A percentile compares a stretch with the other conserved stretches of the same genome.
phyloP scores from a whole-genome alignment of 805 yeast species.

The Sugiyamaella americana region DNA sequence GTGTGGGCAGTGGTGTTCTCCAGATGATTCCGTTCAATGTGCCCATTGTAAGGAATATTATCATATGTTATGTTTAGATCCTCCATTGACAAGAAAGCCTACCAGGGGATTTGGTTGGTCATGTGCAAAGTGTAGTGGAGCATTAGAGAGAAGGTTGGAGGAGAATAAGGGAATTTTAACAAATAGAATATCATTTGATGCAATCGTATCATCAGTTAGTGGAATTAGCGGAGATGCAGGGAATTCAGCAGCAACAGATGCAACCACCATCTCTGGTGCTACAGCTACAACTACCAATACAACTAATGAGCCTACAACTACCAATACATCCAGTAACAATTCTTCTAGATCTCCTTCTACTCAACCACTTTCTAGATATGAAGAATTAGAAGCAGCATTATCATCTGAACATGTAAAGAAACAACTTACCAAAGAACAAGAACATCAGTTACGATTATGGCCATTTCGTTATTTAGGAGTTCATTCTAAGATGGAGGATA shows the following conservation, averaged over 20 bases:
- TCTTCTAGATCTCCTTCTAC: slow-evolving; percentile 2
- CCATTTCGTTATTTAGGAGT: slow-evolving; percentile 72
- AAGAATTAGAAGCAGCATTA: slow-evolving; percentile 24
- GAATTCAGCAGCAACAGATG: background rate
- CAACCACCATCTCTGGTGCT: background rate
- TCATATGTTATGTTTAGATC: slow-evolving; percentile 81
- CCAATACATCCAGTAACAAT: background rate
- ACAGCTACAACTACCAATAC: slow-evolving; percentile 8
- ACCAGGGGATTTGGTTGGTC: slow-evolving; percentile 87
- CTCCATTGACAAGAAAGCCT: slow-evolving; percentile 75
- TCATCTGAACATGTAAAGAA: slow-evolving; percentile 6
- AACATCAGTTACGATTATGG: slow-evolving; percentile 44
- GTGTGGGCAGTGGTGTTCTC: slow-evolving; percentile 81
- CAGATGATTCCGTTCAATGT: slow-evolving; percentile 69
- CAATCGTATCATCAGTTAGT: background rate
- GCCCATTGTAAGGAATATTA: slow-evolving; percentile 65
- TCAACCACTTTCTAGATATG: slow-evolving; percentile 16
- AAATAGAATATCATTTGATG: slow-evolving; percentile 1
- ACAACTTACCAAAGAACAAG: slow-evolving; percentile 26
- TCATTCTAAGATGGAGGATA: slow-evolving; percentile 69
- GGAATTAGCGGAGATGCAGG: background rate
- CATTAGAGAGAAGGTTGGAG: slow-evolving; percentile 20
- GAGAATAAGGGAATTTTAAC: slow-evolving; percentile 21
- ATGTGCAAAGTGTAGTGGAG: slow-evolving; percentile 63
- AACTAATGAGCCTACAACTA: background rate